These are phyloP conservation scores for Fusarium paranaense DNA, from an alignment of 2,329 filamentous ascomycete species.

Conservation along the genomic window DNA sequence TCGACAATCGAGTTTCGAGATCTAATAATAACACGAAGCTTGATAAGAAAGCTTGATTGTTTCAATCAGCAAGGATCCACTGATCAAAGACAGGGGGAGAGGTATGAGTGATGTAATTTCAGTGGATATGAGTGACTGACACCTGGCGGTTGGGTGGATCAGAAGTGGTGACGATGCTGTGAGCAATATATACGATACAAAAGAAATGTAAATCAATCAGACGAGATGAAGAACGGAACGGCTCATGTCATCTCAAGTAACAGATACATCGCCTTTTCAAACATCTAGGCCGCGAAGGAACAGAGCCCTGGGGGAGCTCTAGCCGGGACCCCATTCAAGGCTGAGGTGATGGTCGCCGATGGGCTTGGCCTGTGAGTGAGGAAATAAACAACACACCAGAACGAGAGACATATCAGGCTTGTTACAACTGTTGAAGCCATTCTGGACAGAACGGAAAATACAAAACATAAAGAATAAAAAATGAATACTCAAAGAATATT, in stretches of 20 bases:
- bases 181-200: background rate
- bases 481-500: background rate
- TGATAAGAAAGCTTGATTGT: constrained; percentile 18
- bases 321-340: constrained; percentile 24
- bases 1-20: background rate
- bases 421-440: background rate
- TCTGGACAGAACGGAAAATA: background rate
- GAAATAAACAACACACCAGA: background rate
- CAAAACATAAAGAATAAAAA: background rate
- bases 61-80: constrained; percentile 18
- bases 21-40: background rate
- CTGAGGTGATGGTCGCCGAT: constrained; percentile 19
- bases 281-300: background rate
- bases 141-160: background rate
- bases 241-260: background rate
- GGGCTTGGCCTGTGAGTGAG: background rate
- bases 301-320: background rate
- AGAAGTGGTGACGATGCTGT: background rate
- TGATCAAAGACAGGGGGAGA: background rate
- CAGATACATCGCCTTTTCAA: background rate
- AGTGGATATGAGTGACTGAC: background rate
- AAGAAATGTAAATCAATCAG: background rate
- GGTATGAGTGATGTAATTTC: constrained; percentile 24
- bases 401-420: background rate
- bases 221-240: background rate